Conservation (phyloP, 1,139 yeast genomes). For the Lipomyces yarrowii region DNA sequence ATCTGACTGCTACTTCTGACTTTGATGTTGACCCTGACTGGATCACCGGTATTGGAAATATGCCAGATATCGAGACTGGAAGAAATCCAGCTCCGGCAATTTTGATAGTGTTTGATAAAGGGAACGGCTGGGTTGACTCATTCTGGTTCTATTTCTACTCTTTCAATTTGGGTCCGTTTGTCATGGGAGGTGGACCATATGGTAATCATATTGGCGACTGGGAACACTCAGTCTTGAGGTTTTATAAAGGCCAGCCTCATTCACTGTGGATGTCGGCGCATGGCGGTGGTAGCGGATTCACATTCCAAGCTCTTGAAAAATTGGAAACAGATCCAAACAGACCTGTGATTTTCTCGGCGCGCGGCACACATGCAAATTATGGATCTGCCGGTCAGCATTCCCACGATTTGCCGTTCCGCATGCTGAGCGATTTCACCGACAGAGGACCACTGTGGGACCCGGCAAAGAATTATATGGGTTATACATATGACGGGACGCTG, state of each 20-base stretch:
- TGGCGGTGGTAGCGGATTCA: slow-evolving; percentile 93
- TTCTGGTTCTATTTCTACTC: slow-evolving; percentile 96
- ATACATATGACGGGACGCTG: slow-evolving; percentile 65
- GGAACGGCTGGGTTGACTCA: slow-evolving; percentile 90
- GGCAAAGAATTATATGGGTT: slow-evolving; percentile 73
- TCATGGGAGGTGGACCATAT: slow-evolving; percentile 96
- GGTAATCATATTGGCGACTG: slow-evolving; percentile 98
- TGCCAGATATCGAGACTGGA: slow-evolving; percentile 74
- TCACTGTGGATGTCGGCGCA: slow-evolving; percentile 98
- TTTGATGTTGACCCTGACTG: slow-evolving; percentile 79
- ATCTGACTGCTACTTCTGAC: slow-evolving; percentile 67
- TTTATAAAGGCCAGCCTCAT: slow-evolving; percentile 78
- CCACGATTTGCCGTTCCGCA: slow-evolving; percentile 90
- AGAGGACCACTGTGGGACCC: slow-evolving; percentile 97
- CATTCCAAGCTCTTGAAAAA: slow-evolving; percentile 74
- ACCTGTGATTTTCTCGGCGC: slow-evolving; percentile 83
- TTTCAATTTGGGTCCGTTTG: slow-evolving; percentile 92
- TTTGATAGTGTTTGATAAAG: slow-evolving; percentile 83
- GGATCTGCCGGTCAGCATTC: slow-evolving; percentile 96
- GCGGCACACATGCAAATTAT: slow-evolving; percentile 97
- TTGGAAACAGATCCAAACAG: slow-evolving; percentile 51
- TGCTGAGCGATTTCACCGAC: slow-evolving; percentile 89
- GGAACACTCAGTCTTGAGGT: slow-evolving; percentile 92
- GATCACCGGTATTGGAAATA: slow-evolving; percentile 72
- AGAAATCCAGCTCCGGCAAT: slow-evolving; percentile 73